These are phyloP conservation scores for Pinus albicaulis DNA, from an alignment of 75 land plant species.

Conservation along the genomic window DNA sequence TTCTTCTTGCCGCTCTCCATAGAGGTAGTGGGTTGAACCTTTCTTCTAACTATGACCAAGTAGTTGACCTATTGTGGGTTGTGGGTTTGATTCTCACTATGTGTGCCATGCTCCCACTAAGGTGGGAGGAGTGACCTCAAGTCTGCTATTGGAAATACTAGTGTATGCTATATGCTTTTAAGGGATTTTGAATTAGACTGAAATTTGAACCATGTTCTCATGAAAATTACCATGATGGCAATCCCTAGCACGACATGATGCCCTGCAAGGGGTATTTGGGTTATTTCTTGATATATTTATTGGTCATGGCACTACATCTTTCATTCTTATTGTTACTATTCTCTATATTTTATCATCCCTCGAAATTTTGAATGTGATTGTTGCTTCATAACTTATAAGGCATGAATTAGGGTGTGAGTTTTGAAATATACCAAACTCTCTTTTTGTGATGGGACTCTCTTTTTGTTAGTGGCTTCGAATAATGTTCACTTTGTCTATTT, in stretches of 20 bases:
- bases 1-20: conserved; percentile 9
- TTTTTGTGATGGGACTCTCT: too few species aligned
- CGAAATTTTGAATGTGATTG: too few species aligned
- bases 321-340: too few species aligned
- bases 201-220: too few species aligned
- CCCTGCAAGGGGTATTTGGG: conserved; percentile 41
- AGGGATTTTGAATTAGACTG: conserved; percentile 38
- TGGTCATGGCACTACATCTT: too few species aligned
- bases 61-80: neutral
- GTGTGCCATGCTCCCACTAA: neutral
- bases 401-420: too few species aligned
- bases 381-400: too few species aligned
- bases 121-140: conserved; percentile 30
- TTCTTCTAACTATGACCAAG: conserved; percentile 57
- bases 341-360: too few species aligned
- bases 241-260: conserved; percentile 59
- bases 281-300: conserved; percentile 14
- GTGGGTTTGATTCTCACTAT: neutral
- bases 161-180: conserved; percentile 24
- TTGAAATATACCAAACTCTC: too few species aligned
- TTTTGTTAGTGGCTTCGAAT: too few species aligned
- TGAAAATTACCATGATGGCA: conserved; percentile 37
- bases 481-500: too few species aligned
- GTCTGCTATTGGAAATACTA: conserved; percentile 35
- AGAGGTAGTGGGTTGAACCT: conserved; percentile 24